phyloP scores from a whole-genome alignment of 2,329 filamentous ascomycete species.

The Phyllosticta citribraziliensis region DNA sequence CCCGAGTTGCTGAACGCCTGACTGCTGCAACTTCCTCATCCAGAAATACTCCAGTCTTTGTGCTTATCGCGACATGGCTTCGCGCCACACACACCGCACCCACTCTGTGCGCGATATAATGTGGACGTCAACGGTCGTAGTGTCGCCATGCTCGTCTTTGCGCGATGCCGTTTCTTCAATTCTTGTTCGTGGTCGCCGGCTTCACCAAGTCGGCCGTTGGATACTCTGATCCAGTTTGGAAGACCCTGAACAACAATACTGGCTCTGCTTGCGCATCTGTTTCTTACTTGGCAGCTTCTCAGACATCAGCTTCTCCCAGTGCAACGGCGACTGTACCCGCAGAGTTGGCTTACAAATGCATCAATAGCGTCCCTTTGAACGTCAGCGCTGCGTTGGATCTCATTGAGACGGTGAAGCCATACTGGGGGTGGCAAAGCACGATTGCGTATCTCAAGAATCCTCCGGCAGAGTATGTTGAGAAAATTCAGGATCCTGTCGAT shows the following conservation, averaged over 20 bases:
- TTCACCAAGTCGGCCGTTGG: not conserved
- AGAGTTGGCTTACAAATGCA: conserved; percentile 35
- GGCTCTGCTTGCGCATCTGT: conserved; percentile 12
- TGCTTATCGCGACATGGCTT: not conserved
- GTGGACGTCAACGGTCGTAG: not conserved
- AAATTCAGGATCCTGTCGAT: conserved; percentile 36
- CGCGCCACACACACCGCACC: not conserved
- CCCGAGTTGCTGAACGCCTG: not conserved
- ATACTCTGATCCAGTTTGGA: not conserved
- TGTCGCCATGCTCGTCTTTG: not conserved
- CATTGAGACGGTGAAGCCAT: conserved; percentile 32
- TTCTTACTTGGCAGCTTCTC: conserved; percentile 4
- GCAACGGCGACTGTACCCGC: conserved; percentile 29
- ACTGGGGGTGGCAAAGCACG: conserved; percentile 39
- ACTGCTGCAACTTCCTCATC: not conserved
- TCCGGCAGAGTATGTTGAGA: conserved; percentile 35
- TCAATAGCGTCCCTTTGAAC: conserved; percentile 36
- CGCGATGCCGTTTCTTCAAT: not conserved
- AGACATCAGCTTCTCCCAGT: conserved; percentile 3
- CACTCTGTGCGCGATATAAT: not conserved
- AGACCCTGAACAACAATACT: not conserved
- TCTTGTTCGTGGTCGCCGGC: not conserved
- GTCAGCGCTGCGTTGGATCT: conserved; percentile 29
- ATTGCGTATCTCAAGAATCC: conserved; percentile 34
- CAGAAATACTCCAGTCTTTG: not conserved